These are phyloP conservation scores for Thraustochytrium striatum DNA, from an alignment of 352 stramenopile genomes.

Conservation along the genomic window DNA sequence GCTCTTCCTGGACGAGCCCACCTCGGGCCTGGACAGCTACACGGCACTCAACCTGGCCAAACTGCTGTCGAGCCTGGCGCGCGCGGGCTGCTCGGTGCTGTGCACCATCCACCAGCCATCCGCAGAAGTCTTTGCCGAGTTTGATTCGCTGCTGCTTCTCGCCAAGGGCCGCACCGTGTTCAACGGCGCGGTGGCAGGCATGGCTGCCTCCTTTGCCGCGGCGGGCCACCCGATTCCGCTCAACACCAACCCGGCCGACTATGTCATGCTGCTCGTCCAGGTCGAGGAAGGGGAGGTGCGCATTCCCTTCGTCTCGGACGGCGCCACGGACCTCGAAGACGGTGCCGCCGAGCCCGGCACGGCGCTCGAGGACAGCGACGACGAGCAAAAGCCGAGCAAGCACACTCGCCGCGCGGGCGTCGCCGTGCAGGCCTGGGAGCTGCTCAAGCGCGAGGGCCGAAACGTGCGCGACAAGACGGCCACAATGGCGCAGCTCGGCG, in stretches of 20 bases:
- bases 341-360: neutral
- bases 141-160: slow-evolving; percentile 68
- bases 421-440: too few species aligned
- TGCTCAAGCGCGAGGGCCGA: slow-evolving; percentile 49
- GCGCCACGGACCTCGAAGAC: neutral
- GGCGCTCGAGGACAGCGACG: too few species aligned
- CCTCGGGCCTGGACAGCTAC: slow-evolving; percentile 73
- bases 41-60: slow-evolving; percentile 74
- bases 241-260: slow-evolving; percentile 46
- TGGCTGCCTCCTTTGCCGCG: slow-evolving; percentile 26
- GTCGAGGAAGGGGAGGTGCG: slow-evolving; percentile 6
- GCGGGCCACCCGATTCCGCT: slow-evolving; percentile 22
- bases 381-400: too few species aligned
- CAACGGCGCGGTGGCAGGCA: slow-evolving; percentile 60
- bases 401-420: too few species aligned
- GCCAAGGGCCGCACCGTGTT: slow-evolving; percentile 59
- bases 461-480: slow-evolving; percentile 48
- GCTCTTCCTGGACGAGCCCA: slow-evolving; percentile 78
- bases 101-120: slow-evolving; percentile 68
- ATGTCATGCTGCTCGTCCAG: slow-evolving; percentile 42
- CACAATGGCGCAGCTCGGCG: slow-evolving; percentile 48
- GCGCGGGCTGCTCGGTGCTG: slow-evolving; percentile 70
- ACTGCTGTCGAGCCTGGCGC: slow-evolving; percentile 69
- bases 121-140: slow-evolving; percentile 73
- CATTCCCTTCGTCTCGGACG: neutral